These are phyloP conservation scores for Tetrapisispora iriomotensis DNA, from an alignment of 805 yeast genomes.

Conservation along the genomic window DNA sequence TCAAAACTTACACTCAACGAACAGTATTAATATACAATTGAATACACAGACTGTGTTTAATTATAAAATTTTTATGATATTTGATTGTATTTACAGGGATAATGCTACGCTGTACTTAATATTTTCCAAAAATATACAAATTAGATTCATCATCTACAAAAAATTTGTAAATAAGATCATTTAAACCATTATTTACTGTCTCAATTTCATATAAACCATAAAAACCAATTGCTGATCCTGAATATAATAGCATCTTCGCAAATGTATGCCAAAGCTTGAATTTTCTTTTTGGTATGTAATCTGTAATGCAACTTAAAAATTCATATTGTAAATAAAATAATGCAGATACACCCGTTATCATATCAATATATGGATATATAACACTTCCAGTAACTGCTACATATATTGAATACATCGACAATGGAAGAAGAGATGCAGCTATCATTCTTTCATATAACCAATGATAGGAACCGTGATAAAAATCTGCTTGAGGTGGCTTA, in stretches of 20 bases:
- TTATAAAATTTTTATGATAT: too few relatives aligned
- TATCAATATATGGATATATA: conserved; percentile 46
- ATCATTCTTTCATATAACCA: conserved; percentile 63
- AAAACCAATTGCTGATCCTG: conserved; percentile 55
- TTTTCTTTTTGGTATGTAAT: conserved; percentile 67
- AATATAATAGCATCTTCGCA: conserved; percentile 50
- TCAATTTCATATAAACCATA: conserved; percentile 68
- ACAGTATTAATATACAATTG: too few relatives aligned
- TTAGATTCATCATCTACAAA: conserved; percentile 31
- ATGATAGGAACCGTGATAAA: conserved; percentile 59
- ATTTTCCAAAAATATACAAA: conserved; percentile 20
- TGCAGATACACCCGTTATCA: conserved; percentile 44
- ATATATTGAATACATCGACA: conserved; percentile 44
- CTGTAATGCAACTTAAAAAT: conserved; percentile 66
- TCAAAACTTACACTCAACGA: too few relatives aligned
- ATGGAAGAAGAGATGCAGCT: conserved; percentile 53
- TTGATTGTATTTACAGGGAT: background rate
- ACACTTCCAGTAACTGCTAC: conserved; percentile 36
- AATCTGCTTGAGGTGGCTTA: conserved; percentile 46
- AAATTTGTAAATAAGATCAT: conserved; percentile 34
- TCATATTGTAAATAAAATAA: conserved; percentile 63
- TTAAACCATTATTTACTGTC: conserved; percentile 54
- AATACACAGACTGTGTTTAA: too few relatives aligned
- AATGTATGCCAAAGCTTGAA: conserved; percentile 54
- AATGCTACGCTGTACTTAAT: background rate